Conservation (phyloP, 2,329 filamentous ascomycete species). For the Colletotrichum graminicola region DNA sequence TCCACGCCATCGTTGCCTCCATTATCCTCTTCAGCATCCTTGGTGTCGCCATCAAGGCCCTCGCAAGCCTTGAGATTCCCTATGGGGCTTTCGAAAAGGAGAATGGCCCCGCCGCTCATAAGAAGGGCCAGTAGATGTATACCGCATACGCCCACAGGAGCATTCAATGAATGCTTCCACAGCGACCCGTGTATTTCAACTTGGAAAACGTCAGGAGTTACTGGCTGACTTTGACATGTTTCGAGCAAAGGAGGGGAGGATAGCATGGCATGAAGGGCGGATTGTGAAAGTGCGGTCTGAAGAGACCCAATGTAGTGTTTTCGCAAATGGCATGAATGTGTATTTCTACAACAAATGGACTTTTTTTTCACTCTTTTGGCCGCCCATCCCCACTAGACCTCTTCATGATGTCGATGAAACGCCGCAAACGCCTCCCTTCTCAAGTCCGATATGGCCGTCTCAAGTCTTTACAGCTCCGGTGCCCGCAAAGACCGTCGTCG, state of each 20-base stretch:
- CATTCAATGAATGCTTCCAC: background rate
- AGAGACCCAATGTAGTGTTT: conserved; percentile 16
- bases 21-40: conserved; percentile 82
- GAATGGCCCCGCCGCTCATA: conserved; percentile 88
- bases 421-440: conserved; percentile 29
- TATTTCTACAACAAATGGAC: conserved; percentile 37
- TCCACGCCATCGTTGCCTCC: conserved; percentile 82
- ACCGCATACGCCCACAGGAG: conserved; percentile 4
- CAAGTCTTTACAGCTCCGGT: background rate
- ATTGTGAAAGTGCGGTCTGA: conserved; percentile 8
- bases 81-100: conserved; percentile 98
- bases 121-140: conserved; percentile 85
- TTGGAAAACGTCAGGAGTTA: conserved; percentile 38
- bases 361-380: conserved; percentile 24
- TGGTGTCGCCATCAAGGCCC: conserved; percentile 80
- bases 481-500: background rate
- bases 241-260: conserved; percentile 18
- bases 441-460: background rate
- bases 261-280: conserved; percentile 10
- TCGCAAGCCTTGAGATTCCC: conserved; percentile 86
- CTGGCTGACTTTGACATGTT: conserved; percentile 38
- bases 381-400: conserved; percentile 23
- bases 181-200: conserved; percentile 30
- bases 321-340: conserved; percentile 37
- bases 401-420: conserved; percentile 25